Percentiles rank a stretch among this genome's conserved stretches.
Evolutionary conservation across 1,284 basidiomycete species (phyloP).

Genomic region (Microbotryum lychnidis-dioicae): DNA sequence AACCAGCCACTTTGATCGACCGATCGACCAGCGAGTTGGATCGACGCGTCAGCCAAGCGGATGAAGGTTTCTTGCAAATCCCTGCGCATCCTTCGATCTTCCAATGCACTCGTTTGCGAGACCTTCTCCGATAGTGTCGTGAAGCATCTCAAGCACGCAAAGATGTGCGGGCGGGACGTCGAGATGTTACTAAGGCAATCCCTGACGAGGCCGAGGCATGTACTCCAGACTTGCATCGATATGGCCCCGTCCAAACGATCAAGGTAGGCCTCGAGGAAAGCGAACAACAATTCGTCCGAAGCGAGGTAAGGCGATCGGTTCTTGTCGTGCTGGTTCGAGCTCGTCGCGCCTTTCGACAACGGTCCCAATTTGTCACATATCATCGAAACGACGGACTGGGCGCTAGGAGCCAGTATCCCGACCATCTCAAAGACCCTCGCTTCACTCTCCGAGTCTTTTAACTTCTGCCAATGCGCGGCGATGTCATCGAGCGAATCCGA

Average conservation of each 20-base stretch:
- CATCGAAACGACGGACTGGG: conserved; percentile 81
- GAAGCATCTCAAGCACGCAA: conserved; percentile 65
- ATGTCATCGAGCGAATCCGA: conserved; percentile 73
- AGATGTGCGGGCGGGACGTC: conserved; percentile 61
- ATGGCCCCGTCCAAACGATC: conserved; percentile 73
- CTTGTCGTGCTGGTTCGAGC: conserved; percentile 18
- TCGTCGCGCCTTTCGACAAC: conserved; percentile 20
- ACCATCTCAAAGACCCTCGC: conserved; percentile 66
- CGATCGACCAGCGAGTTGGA: conserved; percentile 62
- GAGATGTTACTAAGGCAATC: conserved; percentile 59
- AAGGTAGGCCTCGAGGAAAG: conserved; percentile 84
- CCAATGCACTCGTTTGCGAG: conserved; percentile 75
- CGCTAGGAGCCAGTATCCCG: conserved; percentile 71
- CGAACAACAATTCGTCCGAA: conserved; percentile 48
- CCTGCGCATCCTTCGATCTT: conserved; percentile 78
- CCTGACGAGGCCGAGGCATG: conserved; percentile 65
- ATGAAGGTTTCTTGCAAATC: conserved; percentile 83
- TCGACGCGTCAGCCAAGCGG: conserved; percentile 73
- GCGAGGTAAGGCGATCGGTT: conserved; percentile 9
- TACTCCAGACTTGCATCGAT: conserved; percentile 82
- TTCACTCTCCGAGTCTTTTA: neutral
- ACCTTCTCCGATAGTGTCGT: conserved; percentile 74
- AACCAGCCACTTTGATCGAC: conserved; percentile 74
- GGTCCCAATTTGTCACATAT: conserved; percentile 58
- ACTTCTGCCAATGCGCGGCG: conserved; percentile 61